Evolutionary conservation across 2,329 filamentous ascomycete species (phyloP).

Genomic region (Ophiostoma ips): DNA sequence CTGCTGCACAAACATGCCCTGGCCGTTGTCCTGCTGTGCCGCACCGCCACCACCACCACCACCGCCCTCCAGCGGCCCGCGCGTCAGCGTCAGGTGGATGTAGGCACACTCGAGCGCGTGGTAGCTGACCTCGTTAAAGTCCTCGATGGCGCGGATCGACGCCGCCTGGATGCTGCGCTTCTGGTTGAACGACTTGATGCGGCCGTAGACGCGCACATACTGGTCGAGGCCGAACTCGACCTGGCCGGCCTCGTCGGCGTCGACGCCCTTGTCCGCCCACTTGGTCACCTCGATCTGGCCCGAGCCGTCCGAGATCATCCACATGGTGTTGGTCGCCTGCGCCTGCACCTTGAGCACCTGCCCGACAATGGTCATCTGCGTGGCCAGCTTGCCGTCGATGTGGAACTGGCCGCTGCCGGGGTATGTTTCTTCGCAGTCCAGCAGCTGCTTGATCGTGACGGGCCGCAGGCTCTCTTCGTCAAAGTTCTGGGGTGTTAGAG

Average conservation of each 20-base stretch:
- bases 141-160: slow-evolving; percentile 62
- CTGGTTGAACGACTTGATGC: slow-evolving; percentile 69
- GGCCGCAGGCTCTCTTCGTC: slow-evolving; percentile 79
- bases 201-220: slow-evolving; percentile 77
- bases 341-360: slow-evolving; percentile 77
- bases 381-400: slow-evolving; percentile 63
- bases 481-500: slow-evolving; percentile 33
- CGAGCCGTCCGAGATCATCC: slow-evolving; percentile 90
- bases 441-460: slow-evolving; percentile 88
- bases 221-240: slow-evolving; percentile 52
- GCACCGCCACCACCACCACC: slow-evolving; percentile 24
- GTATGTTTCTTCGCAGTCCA: slow-evolving; percentile 66
- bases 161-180: slow-evolving; percentile 71
- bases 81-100: slow-evolving; percentile 72
- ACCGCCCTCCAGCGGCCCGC: slow-evolving; percentile 40
- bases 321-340: slow-evolving; percentile 85
- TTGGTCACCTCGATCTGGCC: slow-evolving; percentile 82
- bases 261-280: slow-evolving; percentile 74
- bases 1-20: slow-evolving; percentile 42
- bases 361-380: slow-evolving; percentile 72
- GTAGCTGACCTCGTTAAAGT: slow-evolving; percentile 87
- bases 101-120: slow-evolving; percentile 83
- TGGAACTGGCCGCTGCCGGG: slow-evolving; percentile 56
- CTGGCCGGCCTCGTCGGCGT: slow-evolving; percentile 39
- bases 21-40: slow-evolving; percentile 17